phyloP scores from a whole-genome alignment of 2,329 filamentous ascomycete genomes.

The Sporothrix euskadiensis region DNA sequence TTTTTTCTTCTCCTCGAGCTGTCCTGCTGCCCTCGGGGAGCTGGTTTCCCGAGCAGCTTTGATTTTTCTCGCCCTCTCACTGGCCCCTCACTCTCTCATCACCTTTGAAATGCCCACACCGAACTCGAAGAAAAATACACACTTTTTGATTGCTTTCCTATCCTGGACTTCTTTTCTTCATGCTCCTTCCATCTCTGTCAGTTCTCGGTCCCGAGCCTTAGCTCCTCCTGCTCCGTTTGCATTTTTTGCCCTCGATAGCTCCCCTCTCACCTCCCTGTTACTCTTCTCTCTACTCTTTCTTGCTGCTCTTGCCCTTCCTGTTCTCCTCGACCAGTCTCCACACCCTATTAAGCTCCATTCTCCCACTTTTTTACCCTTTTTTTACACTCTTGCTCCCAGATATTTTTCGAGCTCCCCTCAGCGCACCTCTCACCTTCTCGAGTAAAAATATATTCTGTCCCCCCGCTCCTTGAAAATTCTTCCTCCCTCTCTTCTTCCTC shows the following conservation, averaged over 20 bases:
- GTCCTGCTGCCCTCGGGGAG: background rate
- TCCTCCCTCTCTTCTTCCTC: background rate
- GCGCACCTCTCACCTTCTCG: background rate
- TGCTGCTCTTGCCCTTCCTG: background rate
- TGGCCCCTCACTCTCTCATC: background rate
- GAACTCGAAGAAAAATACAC: too few relatives aligned
- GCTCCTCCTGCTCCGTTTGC: background rate
- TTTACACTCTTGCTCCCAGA: background rate
- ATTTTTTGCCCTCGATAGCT: background rate
- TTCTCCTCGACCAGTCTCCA: background rate
- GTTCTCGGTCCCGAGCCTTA: background rate
- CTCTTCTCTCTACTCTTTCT: background rate
- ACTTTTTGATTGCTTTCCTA: conserved; percentile 5
- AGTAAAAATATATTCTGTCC: background rate
- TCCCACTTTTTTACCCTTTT: background rate
- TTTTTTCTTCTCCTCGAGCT: background rate
- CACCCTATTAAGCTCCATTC: background rate
- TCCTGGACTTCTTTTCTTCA: background rate
- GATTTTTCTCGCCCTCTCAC: background rate
- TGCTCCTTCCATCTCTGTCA: background rate
- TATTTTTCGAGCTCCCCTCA: background rate
- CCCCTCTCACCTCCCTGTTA: background rate
- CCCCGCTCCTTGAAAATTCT: background rate
- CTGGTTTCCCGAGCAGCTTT: background rate
- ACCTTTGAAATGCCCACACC: background rate